Base-by-base conservation (phyloP, 352 stramenopile species). In the Pythium rishiriense region DNA sequence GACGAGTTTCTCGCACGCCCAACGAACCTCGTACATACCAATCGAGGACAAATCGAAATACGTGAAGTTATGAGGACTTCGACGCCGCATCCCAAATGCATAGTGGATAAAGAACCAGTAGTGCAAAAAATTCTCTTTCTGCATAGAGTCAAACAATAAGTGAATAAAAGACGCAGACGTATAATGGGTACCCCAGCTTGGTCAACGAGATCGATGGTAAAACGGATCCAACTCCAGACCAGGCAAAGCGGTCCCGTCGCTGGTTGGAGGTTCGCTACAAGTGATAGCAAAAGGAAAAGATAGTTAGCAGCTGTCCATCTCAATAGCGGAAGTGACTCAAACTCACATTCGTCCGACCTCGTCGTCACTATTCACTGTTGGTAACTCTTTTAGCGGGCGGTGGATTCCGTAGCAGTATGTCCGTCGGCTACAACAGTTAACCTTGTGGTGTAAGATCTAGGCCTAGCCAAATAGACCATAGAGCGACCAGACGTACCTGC, bases 321-420 rank as follows among this genome's bases (percentile, higher is more conserved):
- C n/a, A n/a, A n/a, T n/a, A n/a, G n/a, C n/a, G n/a, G n/a, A n/a
- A n/a, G n/a, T n/a, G n/a, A n/a, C 33, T 12, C 10, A 12, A 50
- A n/a, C 51, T 26, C 17, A 59, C 58, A 29, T 58, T 9, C 10
- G 39, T 11, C 49, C 29, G 5, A 25, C 24, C 1, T 37, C 39
- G 31, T 49, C 48, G 62, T 90, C 81, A 54, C 83, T 91, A 62
- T 91, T 91, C 29, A 90, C 75, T 4, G 79, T 88, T 35, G 78
- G 71, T 0, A 91, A 67, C 31, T 87, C 74, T 49, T 76, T 81
- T 4, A 86, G 60, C 10, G 83, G 83, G 2, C 81, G 70, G 37
- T 91, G 83, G 60, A 88, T 76, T 6, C 83, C 83, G 56, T 90
- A 91, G 68, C 83, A 92, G 45, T 80, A 83, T 25, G 74, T 79